Base-by-base conservation (phyloP, 176 grass and related monocot species). In the Lolium multiflorum region DNA sequence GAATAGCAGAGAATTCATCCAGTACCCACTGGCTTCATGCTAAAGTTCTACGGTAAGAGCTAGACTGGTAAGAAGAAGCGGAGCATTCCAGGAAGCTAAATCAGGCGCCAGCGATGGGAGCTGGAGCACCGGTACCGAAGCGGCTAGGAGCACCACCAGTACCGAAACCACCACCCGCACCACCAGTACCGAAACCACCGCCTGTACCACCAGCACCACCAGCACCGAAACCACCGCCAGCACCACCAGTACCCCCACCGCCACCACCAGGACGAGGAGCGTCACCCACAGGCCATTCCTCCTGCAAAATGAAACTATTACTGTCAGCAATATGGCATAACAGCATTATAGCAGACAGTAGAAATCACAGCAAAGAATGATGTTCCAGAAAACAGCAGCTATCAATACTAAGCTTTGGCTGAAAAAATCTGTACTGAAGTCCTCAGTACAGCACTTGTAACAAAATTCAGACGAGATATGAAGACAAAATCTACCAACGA, bases 251-350 rank as follows among this genome's bases (percentile, higher is more conserved):
- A 43, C 41, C 6, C 4, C 6, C 6, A 14, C 56, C 52, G 1
- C 15, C 48, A 21, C 71, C 80, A 38, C 69, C 79, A 5, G 61
- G 80, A 49, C 87, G 73, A 60, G 81, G 87, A 22, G 61, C 81
- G 62, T 88, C 80, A 18, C 81, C 8, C 56, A 6, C 86, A 60
- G 73, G 81, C 43, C 80, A 78, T 9, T 70, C 73, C 63, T 78
- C 87, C 80, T 88, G 80, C 61, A 60, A 68, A 78, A 78, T 55
- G 56, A 11, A 46, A 24, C 25, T 58, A 86, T 39, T 35, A 13
- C 20, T 16, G 48, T 84, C 39, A 75, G 35, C 37, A 14, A 37
- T 18, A 38, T 17, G 16, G 16, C 20, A 64, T 9, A 54, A 38
- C 26, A 82, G 0, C 48, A 80, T 13, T 11, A 50, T 7, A 17